These are phyloP conservation scores for Funneliformis mosseae DNA, from an alignment of 192 early-diverging fungal genomes.

Conservation along the genomic window DNA sequence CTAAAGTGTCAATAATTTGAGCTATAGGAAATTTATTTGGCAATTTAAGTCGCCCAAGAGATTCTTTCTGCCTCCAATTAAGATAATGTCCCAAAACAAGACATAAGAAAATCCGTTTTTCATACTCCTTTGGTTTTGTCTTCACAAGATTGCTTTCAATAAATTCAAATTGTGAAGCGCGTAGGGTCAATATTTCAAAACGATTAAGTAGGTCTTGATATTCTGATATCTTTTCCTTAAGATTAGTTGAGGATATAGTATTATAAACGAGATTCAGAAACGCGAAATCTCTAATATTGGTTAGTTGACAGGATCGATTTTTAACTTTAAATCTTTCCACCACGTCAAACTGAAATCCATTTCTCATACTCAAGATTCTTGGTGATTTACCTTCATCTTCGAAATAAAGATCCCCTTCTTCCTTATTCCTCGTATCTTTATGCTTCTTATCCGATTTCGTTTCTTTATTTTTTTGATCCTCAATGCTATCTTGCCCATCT, in stretches of 20 bases:
- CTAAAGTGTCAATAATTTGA: conserved; percentile 1
- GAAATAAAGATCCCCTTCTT: neutral
- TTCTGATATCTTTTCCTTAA: neutral
- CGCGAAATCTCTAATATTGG: neutral
- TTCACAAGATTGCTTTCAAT: neutral
- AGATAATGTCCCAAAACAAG: conserved; percentile 11
- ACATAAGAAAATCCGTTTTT: conserved; percentile 10
- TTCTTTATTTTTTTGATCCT: neutral
- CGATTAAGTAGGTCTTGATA: neutral
- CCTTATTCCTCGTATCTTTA: neutral
- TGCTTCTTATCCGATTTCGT: neutral
- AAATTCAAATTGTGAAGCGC: neutral
- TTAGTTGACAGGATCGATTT: neutral
- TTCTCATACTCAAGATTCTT: neutral
- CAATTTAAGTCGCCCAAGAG: neutral
- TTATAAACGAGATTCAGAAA: neutral
- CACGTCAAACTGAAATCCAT: conserved; percentile 1
- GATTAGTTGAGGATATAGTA: neutral
- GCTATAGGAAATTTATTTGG: neutral
- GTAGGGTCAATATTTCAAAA: neutral
- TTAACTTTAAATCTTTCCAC: neutral
- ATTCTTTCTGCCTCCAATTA: neutral
- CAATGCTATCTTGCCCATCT: neutral
- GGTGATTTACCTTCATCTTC: neutral
- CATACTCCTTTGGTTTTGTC: neutral